Evolutionary conservation across 305 asterid genomes (phyloP).

Genomic region (Fraxinus greggii): DNA sequence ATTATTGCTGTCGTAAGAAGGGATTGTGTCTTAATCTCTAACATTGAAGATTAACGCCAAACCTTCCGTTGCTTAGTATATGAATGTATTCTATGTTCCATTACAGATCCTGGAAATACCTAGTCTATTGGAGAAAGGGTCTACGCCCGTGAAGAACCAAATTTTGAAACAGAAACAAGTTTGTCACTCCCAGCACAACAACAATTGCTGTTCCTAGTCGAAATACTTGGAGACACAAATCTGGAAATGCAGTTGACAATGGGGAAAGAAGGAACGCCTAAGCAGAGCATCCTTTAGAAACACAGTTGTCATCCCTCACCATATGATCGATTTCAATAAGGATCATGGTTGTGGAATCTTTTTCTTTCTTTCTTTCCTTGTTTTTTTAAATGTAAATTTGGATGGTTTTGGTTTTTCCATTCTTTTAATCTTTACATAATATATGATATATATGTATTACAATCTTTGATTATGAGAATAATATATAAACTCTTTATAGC

Average conservation of each 20-base stretch:
- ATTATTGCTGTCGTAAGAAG: not conserved
- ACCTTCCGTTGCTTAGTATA: not conserved
- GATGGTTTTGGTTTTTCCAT: slow-evolving; percentile 18
- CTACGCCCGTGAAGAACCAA: slow-evolving; percentile 69
- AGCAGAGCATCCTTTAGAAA: not conserved
- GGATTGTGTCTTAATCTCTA: not conserved
- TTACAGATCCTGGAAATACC: slow-evolving; percentile 76
- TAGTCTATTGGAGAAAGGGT: slow-evolving; percentile 75
- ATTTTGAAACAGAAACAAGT: slow-evolving; percentile 52
- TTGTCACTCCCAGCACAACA: slow-evolving; percentile 16
- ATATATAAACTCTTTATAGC: not conserved
- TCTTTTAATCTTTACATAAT: slow-evolving; percentile 20
- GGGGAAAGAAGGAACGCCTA: not conserved
- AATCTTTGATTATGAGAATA: not conserved
- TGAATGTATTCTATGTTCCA: not conserved
- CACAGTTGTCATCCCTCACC: not conserved
- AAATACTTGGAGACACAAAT: not conserved
- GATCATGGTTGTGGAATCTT: not conserved
- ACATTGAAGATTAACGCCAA: not conserved
- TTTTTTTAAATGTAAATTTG: slow-evolving; percentile 15
- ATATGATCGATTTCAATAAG: not conserved
- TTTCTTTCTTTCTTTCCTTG: not conserved
- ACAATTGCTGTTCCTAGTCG: slow-evolving; percentile 56
- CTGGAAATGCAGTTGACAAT: not conserved
- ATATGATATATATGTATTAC: not conserved